phyloP scores from a whole-genome alignment of 768 basidiomycete genomes.

The Amanita subjunquillea region DNA sequence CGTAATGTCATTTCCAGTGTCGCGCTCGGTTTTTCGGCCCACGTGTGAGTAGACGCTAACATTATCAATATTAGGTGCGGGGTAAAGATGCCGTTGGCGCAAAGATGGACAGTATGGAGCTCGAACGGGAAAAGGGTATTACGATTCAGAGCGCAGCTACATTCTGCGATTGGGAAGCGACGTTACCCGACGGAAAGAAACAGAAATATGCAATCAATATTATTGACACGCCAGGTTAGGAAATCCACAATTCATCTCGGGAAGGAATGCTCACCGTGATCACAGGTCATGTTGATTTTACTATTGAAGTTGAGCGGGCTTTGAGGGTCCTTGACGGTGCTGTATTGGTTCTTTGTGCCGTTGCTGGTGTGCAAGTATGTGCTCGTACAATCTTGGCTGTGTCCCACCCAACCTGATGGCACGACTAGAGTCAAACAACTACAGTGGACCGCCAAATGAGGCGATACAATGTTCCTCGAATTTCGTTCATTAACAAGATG shows the following conservation, averaged over 20 bases:
- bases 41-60: constrained; percentile 1
- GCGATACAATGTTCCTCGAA: constrained; percentile 88
- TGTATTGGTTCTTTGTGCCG: constrained; percentile 91
- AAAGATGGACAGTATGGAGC: constrained; percentile 99
- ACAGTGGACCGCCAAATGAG: constrained; percentile 99
- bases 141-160: constrained; percentile 99
- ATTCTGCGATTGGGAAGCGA: constrained; percentile 91
- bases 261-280: constrained; percentile 1
- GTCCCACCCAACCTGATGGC: neutral
- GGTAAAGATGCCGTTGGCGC: constrained; percentile 94
- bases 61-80: constrained; percentile 47
- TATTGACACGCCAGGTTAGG: constrained; percentile 89
- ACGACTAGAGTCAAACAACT: constrained; percentile 82
- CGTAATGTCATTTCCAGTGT: neutral
- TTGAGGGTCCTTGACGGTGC: constrained; percentile 95
- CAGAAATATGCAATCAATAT: constrained; percentile 94
- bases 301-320: constrained; percentile 97
- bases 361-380: constrained; percentile 84
- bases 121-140: constrained; percentile 98
- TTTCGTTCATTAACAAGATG: constrained; percentile 99
- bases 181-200: constrained; percentile 48
- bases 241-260: neutral
- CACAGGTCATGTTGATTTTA: constrained; percentile 96
- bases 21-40: neutral
- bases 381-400: neutral